Evolutionary conservation across 106 monocot species (phyloP), one percentile per base, ranked within the genome.

Genomic region (Acanthochlamys bracteata): DNA sequence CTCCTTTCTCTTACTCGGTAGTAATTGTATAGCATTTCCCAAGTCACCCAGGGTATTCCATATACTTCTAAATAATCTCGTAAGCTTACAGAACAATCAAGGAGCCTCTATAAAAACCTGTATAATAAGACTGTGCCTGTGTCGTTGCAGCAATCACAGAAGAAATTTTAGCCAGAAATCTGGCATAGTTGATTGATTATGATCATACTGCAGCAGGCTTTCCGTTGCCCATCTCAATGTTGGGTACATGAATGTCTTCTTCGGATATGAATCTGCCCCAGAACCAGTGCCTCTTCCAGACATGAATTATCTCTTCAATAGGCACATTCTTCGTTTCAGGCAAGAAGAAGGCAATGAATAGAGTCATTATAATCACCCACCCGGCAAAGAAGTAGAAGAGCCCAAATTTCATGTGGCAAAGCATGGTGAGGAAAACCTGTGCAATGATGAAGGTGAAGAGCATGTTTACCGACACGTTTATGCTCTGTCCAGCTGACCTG

Each of bases 381-480:
- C 67, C 74, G 7, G 46, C 65, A 53, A 66, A 66, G 26, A 66
- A 66, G n/a, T 53, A 66, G 52, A 66, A 66, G 14, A 66, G 27
- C 26, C 66, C 66, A n/a, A 66, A 66, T 25, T 68, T 57, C 53
- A 66, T 53, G 53, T 53, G 66, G 52, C 66, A 68, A 15, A 57
- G 57, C 57, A 69, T 59, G 39, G 60, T 21, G 16, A 75, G 61
- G 62, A 75, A 75, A 15, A 41, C 13, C 52, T 68, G 67, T 0
- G 67, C 74, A 13, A 75, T 68, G 25, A 75, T 11, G 68, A 75
- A 75, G 7, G 74, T 75, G 74, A 75, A 75, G 12, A 75, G 20
- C 68, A 75, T 68, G 61, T 75, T 75, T 20, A 75, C 74, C 4
- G 68, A 42, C 7, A 75, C 74, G 68, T 75, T 75, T 53, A 75